Conservation (phyloP, 2,329 filamentous ascomycete genomes). For the Hortaea werneckii region DNA sequence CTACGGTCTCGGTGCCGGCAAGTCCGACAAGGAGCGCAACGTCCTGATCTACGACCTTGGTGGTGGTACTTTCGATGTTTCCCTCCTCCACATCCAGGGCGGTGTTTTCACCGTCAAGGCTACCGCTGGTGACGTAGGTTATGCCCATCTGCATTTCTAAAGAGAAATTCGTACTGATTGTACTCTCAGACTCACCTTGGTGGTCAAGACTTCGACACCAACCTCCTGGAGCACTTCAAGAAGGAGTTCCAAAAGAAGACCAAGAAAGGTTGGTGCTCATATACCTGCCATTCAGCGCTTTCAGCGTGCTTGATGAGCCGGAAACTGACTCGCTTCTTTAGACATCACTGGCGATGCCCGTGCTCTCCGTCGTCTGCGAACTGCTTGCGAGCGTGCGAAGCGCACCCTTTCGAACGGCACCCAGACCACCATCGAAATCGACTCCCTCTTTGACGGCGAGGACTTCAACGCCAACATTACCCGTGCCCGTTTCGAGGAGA, state of each 20-base stretch:
- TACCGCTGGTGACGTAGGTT: constrained; percentile 69
- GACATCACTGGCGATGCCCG: constrained; percentile 73
- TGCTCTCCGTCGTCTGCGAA: constrained; percentile 89
- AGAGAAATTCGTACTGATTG: too few relatives aligned
- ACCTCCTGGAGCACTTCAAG: constrained; percentile 92
- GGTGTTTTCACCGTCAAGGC: constrained; percentile 99
- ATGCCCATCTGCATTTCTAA: not conserved
- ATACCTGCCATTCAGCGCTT: too few relatives aligned
- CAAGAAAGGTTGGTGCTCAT: constrained; percentile 40
- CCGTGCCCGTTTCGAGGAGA: constrained; percentile 96
- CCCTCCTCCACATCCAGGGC: constrained; percentile 95
- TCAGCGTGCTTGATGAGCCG: too few relatives aligned
- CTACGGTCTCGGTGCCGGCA: constrained; percentile 62
- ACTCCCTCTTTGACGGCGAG: constrained; percentile 95
- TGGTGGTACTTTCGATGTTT: constrained; percentile 99
- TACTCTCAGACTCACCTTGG: constrained; percentile 5
- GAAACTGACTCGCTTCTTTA: not conserved
- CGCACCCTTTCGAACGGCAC: constrained; percentile 95
- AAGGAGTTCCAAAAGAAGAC: constrained; percentile 82
- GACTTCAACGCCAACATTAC: constrained; percentile 97
- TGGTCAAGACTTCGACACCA: constrained; percentile 83
- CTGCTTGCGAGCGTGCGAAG: constrained; percentile 99
- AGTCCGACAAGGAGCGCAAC: constrained; percentile 89
- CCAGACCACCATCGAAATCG: constrained; percentile 96
- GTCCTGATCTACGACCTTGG: constrained; percentile 99